Base-by-base conservation (phyloP, 345 rosid species). In the Nasturtium officinale region DNA sequence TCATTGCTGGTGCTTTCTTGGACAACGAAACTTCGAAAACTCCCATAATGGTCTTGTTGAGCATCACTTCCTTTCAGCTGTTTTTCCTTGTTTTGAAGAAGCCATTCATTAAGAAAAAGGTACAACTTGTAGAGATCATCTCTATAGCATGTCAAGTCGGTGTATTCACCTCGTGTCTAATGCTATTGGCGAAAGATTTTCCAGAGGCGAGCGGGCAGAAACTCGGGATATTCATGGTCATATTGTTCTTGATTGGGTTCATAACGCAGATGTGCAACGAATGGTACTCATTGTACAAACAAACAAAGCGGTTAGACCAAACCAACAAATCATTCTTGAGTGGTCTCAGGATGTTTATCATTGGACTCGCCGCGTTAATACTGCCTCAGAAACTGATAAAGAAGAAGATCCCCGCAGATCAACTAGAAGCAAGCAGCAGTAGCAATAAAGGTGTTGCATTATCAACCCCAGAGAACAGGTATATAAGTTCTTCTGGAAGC, bases 51-150 rank as follows among this genome's bases (percentile, higher is more conserved):
- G 37, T 86, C 65, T 50, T 90, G 53, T 63, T 93, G 59, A 80
- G 85, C 85, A 80, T 94, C 42, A 86, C 91, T 46, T 83, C 81
- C 3, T 89, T 89, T 78, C 98, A 94, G 87, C 91, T 94, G 33
- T 89, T 94, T 74, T 94, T 89, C 81, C 80, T 90, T 13, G 81
- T 85, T 16, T 86, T 93, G 43, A 93, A 93, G 86, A 93, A 93
- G 81, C 98, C 98, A 35, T 93, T 90, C 81, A 87, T 94, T 43
- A 89, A 94, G 85, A 94, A 91, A 75, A 89, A 79, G 69, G 91
- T 94, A 57, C 98, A 94, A 77, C 77, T 94, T 71, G 93, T 91
- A 0, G 98, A 91, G 81, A 89, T 89, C 77, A 74, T 89, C 61
- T 78, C 95, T 8, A 21, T 86, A 63, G 78, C 84, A 52, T 83